Evolutionary conservation across 2,329 filamentous ascomycete species (phyloP).

Genomic region (Stylonectria norvegica): DNA sequence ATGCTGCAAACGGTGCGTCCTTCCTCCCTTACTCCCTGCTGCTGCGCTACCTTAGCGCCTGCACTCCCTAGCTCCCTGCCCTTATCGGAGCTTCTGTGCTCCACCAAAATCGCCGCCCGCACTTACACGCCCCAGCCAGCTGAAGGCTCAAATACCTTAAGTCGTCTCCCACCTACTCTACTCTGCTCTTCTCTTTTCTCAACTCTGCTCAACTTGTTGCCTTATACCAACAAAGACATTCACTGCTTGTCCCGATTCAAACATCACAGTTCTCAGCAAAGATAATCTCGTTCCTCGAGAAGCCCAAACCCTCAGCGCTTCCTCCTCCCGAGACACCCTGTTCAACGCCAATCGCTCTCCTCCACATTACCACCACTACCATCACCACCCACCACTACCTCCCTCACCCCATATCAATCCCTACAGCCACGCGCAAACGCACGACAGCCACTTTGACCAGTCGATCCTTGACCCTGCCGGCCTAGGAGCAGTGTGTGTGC

Average conservation of each 20-base stretch:
- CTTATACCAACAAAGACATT: background rate
- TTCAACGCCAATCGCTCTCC: too few relatives aligned
- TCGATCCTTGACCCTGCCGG: background rate
- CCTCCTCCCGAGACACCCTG: too few relatives aligned
- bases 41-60: constrained; percentile 21
- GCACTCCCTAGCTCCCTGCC: background rate
- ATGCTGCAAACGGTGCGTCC: constrained; percentile 25
- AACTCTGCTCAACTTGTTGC: constrained; percentile 4
- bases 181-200: constrained; percentile 13
- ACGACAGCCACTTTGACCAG: background rate
- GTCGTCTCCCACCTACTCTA: constrained; percentile 21
- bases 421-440: background rate
- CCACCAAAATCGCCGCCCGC: constrained; percentile 16
- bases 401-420: background rate
- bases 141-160: constrained; percentile 23
- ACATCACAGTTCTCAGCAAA: background rate
- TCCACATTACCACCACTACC: constrained; percentile 3
- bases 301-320: too few relatives aligned
- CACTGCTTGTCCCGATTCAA: background rate
- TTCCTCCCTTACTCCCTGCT: constrained; percentile 4
- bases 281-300: background rate
- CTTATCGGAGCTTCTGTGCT: constrained; percentile 12
- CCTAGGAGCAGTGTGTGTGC: constrained; percentile 36
- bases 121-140: constrained; percentile 19
- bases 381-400: background rate